Evolutionary conservation across 192 early-diverging fungal genomes (phyloP).

Genomic region (Diversispora epigaea): DNA sequence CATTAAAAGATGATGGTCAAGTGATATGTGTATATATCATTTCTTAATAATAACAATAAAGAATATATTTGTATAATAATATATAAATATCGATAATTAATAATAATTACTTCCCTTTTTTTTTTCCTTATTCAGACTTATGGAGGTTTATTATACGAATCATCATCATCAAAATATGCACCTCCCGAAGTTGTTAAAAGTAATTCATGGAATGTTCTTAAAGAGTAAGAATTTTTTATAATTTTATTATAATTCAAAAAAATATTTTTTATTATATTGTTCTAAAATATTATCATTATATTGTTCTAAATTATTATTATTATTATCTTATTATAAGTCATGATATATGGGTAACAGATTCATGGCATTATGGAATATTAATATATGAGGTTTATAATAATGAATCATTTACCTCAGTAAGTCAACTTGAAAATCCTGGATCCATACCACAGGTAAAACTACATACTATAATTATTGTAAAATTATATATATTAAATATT

Average conservation of each 20-base stretch:
- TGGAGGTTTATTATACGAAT: constrained; percentile 63
- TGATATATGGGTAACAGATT: constrained; percentile 65
- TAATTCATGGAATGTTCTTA: constrained; percentile 55
- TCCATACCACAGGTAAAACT: constrained; percentile 54
- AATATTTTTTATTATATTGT: background rate
- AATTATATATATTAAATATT: background rate
- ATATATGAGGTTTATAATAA: constrained; percentile 80
- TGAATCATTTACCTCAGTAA: constrained; percentile 48
- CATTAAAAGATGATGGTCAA: constrained; percentile 67
- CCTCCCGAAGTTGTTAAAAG: constrained; percentile 70
- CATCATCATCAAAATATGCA: constrained; percentile 63
- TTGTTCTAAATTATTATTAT: background rate
- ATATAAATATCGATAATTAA: constrained; percentile 7
- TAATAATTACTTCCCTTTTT: background rate
- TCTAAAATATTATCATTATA: background rate
- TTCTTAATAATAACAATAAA: too few relatives aligned
- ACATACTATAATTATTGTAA: background rate
- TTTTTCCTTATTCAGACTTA: constrained; percentile 47
- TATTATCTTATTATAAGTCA: constrained; percentile 28
- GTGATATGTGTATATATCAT: constrained; percentile 49
- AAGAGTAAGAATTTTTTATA: constrained; percentile 49
- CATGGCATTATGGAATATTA: constrained; percentile 79
- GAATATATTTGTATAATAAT: too few relatives aligned
- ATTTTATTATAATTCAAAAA: too few relatives aligned
- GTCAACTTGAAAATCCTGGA: constrained; percentile 50